Evolutionary conservation across 1,284 basidiomycete genomes (phyloP), one percentile per base, ranked within the genome.

Genomic region (Leccinum subrobustum): DNA sequence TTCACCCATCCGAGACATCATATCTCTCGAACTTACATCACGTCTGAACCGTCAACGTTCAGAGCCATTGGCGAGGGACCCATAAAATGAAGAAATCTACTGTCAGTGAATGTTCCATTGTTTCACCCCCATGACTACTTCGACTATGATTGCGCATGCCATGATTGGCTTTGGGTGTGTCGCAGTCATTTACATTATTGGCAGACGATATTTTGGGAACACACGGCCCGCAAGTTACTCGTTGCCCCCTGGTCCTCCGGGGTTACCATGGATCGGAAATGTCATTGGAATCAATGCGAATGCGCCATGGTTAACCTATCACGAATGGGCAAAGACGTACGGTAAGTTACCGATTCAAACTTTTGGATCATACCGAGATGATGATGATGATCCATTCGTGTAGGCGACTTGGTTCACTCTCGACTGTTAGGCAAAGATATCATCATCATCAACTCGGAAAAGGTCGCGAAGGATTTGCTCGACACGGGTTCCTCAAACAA

Each of bases 371-470:
- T 25, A 16, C 48, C 16, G 18, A 27, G 16, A 25, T 25, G 8
- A 25, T 18, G 47, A 3, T 44, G 9, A 11, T 16, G 6, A 29
- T 16, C 5, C 25, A 25, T 25, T 25, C 25, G 25, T 25, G 25
- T 25, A 25, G 50, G 50, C n/a, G 16, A 52, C 29, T n/a, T 52
- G 18, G 16, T 52, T 29, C 25, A 52, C 50, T 52, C 50, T 18
- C 50, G 27, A 29, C 16, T 52, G 27, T 29, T 52, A 12, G 50
- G 50, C 8, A 62, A 63, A 60, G 60, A 61, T 56, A 59, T 64
- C 58, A 54, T 66, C 44, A 25, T 73, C 7, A 59, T 70, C 14
- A 72, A 70, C 51, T 73, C 70, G 1, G 70, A 73, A 39, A 58
- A 59, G 57, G 57, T 62, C 57, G 71, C 71, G 0, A 62, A 60